phyloP scores from a whole-genome alignment of 805 yeast genomes.

The Saturnispora sekii region DNA sequence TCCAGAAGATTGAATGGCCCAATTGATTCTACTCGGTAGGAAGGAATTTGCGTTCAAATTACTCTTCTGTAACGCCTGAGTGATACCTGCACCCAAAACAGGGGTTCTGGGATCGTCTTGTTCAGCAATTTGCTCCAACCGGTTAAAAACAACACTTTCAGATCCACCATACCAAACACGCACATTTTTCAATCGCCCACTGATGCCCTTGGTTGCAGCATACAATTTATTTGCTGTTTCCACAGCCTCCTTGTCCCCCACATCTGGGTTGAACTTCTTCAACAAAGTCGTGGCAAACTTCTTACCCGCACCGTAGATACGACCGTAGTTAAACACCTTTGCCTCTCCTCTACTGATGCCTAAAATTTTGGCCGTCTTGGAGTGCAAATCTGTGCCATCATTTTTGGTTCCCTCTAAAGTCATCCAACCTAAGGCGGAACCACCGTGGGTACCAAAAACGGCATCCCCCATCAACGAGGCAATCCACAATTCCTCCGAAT shows the following conservation, averaged over 20 bases:
- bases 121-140: constrained; percentile 78
- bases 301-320: constrained; percentile 96
- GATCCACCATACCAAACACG: constrained; percentile 78
- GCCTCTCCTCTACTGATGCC: constrained; percentile 90
- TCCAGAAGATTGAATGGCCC: constrained; percentile 98
- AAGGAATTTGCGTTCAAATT: constrained; percentile 60
- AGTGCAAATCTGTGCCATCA: constrained; percentile 90
- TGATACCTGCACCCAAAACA: constrained; percentile 85
- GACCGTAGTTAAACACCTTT: constrained; percentile 89
- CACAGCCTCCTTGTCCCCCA: constrained; percentile 59
- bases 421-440: constrained; percentile 99
- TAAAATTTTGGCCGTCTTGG: constrained; percentile 82
- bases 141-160: constrained; percentile 85
- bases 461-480: constrained; percentile 94
- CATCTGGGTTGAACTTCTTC: constrained; percentile 68
- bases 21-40: constrained; percentile 84
- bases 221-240: constrained; percentile 59
- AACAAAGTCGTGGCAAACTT: constrained; percentile 79
- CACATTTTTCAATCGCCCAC: constrained; percentile 17
- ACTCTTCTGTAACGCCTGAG: constrained; percentile 62
- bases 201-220: constrained; percentile 71
- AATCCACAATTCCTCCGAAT: constrained; percentile 96
- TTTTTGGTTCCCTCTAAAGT: constrained; percentile 89
- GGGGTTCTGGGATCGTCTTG: constrained; percentile 80
- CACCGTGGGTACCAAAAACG: constrained; percentile 81